Evolutionary conservation across 805 yeast genomes (phyloP).

Genomic region (Nakazawaea wickerhamii): DNA sequence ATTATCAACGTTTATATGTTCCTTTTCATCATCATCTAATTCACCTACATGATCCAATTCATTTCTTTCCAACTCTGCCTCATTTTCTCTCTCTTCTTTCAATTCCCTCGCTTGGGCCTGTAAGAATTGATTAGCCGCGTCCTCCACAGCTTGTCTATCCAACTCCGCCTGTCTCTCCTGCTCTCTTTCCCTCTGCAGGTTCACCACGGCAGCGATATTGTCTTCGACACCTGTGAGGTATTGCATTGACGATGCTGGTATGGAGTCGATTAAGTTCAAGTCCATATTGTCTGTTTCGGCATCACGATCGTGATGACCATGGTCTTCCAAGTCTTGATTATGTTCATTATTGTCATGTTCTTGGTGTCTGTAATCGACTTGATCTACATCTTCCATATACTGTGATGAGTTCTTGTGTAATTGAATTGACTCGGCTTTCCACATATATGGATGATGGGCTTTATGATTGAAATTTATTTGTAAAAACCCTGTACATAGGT

Average conservation of each 20-base stretch:
- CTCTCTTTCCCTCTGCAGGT: constrained; percentile 4
- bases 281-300: constrained; percentile 8
- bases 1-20: constrained; percentile 5
- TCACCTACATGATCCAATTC: constrained; percentile 1
- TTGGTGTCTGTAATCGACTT: neutral
- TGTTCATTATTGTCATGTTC: constrained; percentile 1
- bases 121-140: constrained; percentile 13
- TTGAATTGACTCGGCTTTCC: constrained; percentile 22
- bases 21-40: constrained; percentile 1
- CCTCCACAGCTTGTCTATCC: constrained; percentile 13
- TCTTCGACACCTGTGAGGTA: constrained; percentile 11
- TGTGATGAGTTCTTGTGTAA: constrained; percentile 8
- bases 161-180: constrained; percentile 8
- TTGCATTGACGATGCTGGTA: constrained; percentile 12
- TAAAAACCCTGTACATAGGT: constrained; percentile 31
- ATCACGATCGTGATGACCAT: constrained; percentile 6
- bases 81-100: constrained; percentile 4
- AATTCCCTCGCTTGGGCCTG: constrained; percentile 8
- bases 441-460: constrained; percentile 32
- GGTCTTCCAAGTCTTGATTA: neutral
- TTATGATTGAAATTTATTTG: constrained; percentile 34
- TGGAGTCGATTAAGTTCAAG: constrained; percentile 10
- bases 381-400: constrained; percentile 12
- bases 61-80: neutral
- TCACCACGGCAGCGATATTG: constrained; percentile 8